Conservation (phyloP, 179 eudicot species). For the Amaranthus tricolor region DNA sequence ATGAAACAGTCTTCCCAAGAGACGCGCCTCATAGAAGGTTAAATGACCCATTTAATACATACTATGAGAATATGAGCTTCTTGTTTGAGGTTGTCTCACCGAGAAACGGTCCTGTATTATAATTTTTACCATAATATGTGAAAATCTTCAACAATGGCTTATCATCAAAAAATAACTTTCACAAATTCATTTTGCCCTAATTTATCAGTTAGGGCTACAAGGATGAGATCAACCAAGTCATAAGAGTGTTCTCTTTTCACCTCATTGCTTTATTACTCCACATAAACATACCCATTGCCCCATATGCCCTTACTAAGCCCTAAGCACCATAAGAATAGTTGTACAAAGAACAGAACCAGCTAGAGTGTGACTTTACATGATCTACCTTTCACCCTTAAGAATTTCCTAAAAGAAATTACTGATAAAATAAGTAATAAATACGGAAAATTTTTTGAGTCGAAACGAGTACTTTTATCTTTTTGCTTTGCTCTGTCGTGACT, state of each 20-base stretch:
- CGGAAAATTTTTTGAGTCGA: conserved; percentile 16
- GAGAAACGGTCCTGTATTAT: no score
- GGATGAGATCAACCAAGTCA: background rate
- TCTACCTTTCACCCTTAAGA: conserved; percentile 25
- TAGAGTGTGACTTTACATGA: conserved; percentile 16
- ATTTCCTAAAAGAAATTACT: conserved; percentile 20
- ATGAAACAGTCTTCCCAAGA: no score
- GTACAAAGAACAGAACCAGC: conserved; percentile 20
- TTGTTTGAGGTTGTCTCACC: no score
- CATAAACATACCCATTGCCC: background rate
- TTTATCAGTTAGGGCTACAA: background rate
- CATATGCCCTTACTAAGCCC: background rate
- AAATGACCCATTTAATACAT: no score
- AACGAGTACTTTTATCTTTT: conserved; percentile 5
- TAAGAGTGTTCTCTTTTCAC: conserved; percentile 4
- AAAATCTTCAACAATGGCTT: no score
- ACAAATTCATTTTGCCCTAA: no score
- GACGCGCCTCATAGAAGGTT: no score
- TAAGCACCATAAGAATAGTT: conserved; percentile 13
- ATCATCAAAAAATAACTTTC: no score
- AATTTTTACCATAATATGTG: no score
- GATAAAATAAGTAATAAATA: conserved; percentile 16
- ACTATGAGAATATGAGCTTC: no score
- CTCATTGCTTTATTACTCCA: conserved; percentile 21
- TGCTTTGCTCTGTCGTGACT: conserved; percentile 37